Base-by-base conservation (phyloP, 2,329 filamentous ascomycete genomes). In the Diaporthe vaccinii region DNA sequence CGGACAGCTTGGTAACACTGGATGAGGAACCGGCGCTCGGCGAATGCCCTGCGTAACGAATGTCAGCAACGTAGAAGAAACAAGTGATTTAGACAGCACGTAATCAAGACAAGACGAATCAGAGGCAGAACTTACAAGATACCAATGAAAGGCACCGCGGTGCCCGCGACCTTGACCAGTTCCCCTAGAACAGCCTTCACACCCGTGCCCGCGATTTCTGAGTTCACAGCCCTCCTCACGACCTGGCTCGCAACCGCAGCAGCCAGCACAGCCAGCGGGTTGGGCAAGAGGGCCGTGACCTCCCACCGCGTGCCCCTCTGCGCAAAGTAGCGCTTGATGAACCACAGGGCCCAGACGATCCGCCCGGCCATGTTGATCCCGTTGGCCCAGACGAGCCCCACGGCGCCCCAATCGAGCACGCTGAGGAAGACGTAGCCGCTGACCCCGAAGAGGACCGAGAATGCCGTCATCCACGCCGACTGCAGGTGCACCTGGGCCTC, bases 361-460 rank as follows among this genome's bases (percentile, higher is more conserved):
- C 97, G 91, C 79, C 96, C 91, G 0, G 86, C 84, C 96, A 99
- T 98, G 82, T 98, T 98, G 79, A 98, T 91, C 61, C 91, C 92
- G 82, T 98, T 99, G 70, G 96, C 96, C 78, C 91, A 89, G 0
- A 99, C 95, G 58, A 99, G 86, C 0, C 97, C 97, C 57, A 89
- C 87, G 0, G 95, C 96, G 0, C 95, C 97, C 76, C 94, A 85
- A 10, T 88, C 86, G 34, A 94, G 83, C 14, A 95, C 84, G n/a
- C 88, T 86, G 78, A 99, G 87, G 78, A 95, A 94, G 8, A 95
- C 77, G 80, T 92, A 97, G 1, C 95, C 95, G 0, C 93, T 91
- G 0, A 86, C 85, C 0, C 91, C 94, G 83, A 98, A 98, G 2
- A 90, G 90, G 10, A 89, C 85, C 3, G 95, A 98, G 82, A 98